Percentiles rank a stretch among this genome's conserved stretches.
These are phyloP conservation scores for Podospora pseudoanserina DNA, from an alignment of 495 filamentous ascomycete genomes.

Conservation along the genomic window DNA sequence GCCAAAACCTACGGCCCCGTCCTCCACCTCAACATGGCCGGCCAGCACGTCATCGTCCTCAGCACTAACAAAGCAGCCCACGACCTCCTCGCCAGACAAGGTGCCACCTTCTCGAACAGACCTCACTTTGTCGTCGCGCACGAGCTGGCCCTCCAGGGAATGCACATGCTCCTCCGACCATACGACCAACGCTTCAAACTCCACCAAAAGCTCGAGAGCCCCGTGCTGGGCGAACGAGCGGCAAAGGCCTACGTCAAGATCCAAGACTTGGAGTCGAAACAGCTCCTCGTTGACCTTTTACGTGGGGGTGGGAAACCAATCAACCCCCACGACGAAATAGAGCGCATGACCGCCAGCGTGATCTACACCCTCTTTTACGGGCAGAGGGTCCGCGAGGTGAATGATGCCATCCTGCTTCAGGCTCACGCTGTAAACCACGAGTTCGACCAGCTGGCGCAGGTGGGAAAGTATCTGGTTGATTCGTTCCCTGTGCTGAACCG, in stretches of 20 bases:
- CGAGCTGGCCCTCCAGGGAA: slow-evolving; percentile 35
- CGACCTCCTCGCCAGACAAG: slow-evolving; percentile 31
- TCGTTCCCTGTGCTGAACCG: slow-evolving; percentile 10
- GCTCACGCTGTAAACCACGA: slow-evolving; percentile 14
- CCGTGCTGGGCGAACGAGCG: slow-evolving; percentile 29
- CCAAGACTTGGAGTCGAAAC: slow-evolving; percentile 18
- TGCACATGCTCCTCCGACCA: slow-evolving; percentile 27
- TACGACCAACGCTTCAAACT: slow-evolving; percentile 22
- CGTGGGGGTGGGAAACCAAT: neutral
- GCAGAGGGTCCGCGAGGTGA: slow-evolving; percentile 4
- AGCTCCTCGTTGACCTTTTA: slow-evolving; percentile 20
- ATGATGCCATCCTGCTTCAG: slow-evolving; percentile 9
- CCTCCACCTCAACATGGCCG: slow-evolving; percentile 30
- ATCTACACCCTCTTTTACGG: slow-evolving; percentile 14
- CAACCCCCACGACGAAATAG: slow-evolving; percentile 12
- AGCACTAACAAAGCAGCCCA: slow-evolving; percentile 29
- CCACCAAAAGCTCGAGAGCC: slow-evolving; percentile 19
- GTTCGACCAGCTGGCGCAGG: slow-evolving; percentile 14
- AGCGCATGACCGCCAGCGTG: slow-evolving; percentile 15
- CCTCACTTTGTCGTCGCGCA: slow-evolving; percentile 30
- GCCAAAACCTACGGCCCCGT: slow-evolving; percentile 43
- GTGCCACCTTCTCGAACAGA: slow-evolving; percentile 24
- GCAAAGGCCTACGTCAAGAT: slow-evolving; percentile 37
- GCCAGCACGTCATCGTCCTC: slow-evolving; percentile 31
- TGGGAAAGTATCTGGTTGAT: slow-evolving; percentile 14